phyloP scores from a whole-genome alignment of 805 yeast species.

The Starmera pachycereana region DNA sequence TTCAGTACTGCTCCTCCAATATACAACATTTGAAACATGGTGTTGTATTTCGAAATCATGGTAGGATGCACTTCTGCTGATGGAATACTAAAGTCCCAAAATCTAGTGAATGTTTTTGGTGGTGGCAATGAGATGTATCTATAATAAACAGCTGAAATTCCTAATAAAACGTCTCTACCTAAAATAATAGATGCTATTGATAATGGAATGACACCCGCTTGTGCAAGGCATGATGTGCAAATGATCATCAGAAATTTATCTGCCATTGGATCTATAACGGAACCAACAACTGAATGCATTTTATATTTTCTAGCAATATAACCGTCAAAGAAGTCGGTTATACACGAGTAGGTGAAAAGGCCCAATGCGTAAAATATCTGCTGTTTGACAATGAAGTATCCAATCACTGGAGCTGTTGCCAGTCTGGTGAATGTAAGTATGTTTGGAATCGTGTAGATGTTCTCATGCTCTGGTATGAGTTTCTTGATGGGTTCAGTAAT shows the following conservation, averaged over 20 bases:
- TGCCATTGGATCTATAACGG: constrained; percentile 90
- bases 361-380: constrained; percentile 56
- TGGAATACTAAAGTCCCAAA: constrained; percentile 69
- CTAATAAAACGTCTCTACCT: constrained; percentile 75
- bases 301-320: constrained; percentile 76
- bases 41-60: constrained; percentile 74
- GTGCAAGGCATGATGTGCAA: constrained; percentile 68
- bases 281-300: constrained; percentile 73
- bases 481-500: constrained; percentile 21
- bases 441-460: constrained; percentile 80
- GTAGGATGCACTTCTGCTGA: constrained; percentile 88
- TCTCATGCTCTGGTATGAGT: constrained; percentile 34
- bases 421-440: constrained; percentile 72
- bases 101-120: constrained; percentile 64
- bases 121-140: constrained; percentile 66
- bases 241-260: constrained; percentile 86
- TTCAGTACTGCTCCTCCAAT: constrained; percentile 53
- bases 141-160: constrained; percentile 58
- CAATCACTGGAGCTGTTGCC: constrained; percentile 75
- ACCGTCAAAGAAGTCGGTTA: constrained; percentile 91
- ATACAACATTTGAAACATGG: constrained; percentile 87
- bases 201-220: constrained; percentile 59
- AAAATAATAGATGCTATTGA: constrained; percentile 59
- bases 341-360: constrained; percentile 73
- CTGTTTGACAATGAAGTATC: constrained; percentile 60